phyloP scores from a whole-genome alignment of 2,329 filamentous ascomycete species.

The Curvularia verruculosa region DNA sequence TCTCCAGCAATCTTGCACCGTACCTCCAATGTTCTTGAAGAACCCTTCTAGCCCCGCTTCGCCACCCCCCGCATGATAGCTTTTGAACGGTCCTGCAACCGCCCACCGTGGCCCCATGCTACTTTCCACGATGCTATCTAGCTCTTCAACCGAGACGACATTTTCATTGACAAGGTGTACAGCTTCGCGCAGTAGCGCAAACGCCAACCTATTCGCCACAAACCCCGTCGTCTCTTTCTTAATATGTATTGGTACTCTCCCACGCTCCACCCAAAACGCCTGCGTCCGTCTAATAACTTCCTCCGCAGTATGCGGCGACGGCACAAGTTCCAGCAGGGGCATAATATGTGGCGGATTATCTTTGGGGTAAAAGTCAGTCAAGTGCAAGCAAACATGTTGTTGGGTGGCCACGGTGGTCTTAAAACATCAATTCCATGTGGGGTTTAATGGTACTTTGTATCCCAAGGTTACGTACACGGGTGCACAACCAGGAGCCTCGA shows the following conservation, averaged over 20 bases:
- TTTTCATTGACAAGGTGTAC: constrained; percentile 60
- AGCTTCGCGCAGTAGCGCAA: constrained; percentile 62
- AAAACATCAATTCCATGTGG: too few relatives aligned
- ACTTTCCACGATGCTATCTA: constrained; percentile 56
- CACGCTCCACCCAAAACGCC: constrained; percentile 54
- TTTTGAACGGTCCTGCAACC: constrained; percentile 61
- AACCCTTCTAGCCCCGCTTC: constrained; percentile 59
- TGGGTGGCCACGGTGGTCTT: too few relatives aligned
- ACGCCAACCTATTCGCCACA: constrained; percentile 64
- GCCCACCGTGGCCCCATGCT: constrained; percentile 38
- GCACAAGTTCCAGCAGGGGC: constrained; percentile 65
- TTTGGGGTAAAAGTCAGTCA: too few relatives aligned
- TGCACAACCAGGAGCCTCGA: constrained; percentile 62
- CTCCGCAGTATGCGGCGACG: constrained; percentile 52
- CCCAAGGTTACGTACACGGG: too few relatives aligned
- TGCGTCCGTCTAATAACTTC: constrained; percentile 51
- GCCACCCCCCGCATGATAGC: constrained; percentile 65
- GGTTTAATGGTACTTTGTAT: too few relatives aligned
- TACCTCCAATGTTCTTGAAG: constrained; percentile 62
- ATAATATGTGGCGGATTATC: constrained; percentile 67
- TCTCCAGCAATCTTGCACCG: constrained; percentile 62
- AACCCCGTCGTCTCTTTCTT: constrained; percentile 62
- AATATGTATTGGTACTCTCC: constrained; percentile 57
- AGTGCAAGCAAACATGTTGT: too few relatives aligned
- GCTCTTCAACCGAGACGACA: constrained; percentile 59